Evolutionary conservation across 2,329 filamentous ascomycete species (phyloP), one percentile per base, ranked within the genome.

Genomic region (Exophiala dermatitidis): DNA sequence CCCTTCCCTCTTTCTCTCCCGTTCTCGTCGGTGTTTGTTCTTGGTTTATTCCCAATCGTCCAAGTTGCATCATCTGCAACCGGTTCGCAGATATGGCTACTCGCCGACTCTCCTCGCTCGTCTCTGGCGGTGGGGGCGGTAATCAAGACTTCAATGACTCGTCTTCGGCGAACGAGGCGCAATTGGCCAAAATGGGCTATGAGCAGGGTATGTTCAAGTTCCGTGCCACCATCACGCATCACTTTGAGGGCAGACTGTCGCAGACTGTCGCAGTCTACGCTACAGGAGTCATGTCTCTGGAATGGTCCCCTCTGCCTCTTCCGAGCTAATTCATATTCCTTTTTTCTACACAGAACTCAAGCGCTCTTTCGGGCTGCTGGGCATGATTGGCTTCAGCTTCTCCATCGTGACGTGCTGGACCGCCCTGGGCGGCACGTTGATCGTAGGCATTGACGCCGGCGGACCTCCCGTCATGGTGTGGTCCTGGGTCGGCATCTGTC

Each of bases 371-470:
- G 71, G 75, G 6, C 64, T 80, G 4, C 59, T 81, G 30, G 77
- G 78, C 34, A 82, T 82, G 76, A 71, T 82, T 33, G 79, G 77
- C 1, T 82, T 82, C 66, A 75, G 72, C 43, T 82, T 82, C 65
- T 76, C 72, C 52, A 77, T 82, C 43, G 76, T 82, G 41, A 81
- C 79, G 32, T 77, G 72, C 62, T 82, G 79, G 79, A 78, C 75
- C 32, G 79, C 78, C 3, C 65, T 82, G 2, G 74, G 74, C 43
- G 78, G 78, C 34, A 76, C 79, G 0, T 71, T 82, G 40, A 77
- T 79, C 48, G 73, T 80, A 32, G 79, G 78, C 4, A 74, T 80
- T 7, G 73, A 74, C 52, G 73, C 76, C 34, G 78, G 78, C 9
- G 78, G 79, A 1, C 77, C 79, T 2, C 77, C 79, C 0, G 77